These are phyloP conservation scores for Ceratocystis alfenasii DNA, from an alignment of 2,329 filamentous ascomycete genomes.

Conservation along the genomic window DNA sequence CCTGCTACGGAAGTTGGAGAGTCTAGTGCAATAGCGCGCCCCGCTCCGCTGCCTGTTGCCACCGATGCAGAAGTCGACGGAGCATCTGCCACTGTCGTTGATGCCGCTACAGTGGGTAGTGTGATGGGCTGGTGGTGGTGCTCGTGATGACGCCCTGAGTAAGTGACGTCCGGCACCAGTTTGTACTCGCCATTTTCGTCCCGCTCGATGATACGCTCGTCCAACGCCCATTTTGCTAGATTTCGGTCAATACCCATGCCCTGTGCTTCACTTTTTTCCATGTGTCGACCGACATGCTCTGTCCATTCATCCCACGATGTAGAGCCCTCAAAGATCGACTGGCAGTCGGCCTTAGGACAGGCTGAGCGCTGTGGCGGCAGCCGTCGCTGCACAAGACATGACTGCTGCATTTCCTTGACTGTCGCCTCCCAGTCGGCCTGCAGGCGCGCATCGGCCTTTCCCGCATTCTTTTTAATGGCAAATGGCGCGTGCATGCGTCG, in stretches of 20 bases:
- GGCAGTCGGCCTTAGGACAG: constrained; percentile 61
- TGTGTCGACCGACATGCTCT: constrained; percentile 81
- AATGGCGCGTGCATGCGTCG: constrained; percentile 82
- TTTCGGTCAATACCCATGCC: constrained; percentile 46
- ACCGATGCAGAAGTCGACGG: not conserved
- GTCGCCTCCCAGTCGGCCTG: constrained; percentile 52
- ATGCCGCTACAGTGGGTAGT: not conserved
- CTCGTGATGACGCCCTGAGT: constrained; percentile 20
- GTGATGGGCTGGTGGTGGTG: constrained; percentile 22
- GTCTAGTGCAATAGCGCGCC: not conserved
- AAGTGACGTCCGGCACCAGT: constrained; percentile 28
- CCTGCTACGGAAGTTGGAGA: constrained; percentile 6
- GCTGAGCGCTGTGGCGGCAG: constrained; percentile 58
- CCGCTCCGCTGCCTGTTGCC: not conserved
- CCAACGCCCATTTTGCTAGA: constrained; percentile 50
- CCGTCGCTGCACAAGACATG: constrained; percentile 61
- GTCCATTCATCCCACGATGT: constrained; percentile 82
- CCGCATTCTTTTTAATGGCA: constrained; percentile 46
- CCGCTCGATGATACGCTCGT: constrained; percentile 50
- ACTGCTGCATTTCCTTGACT: constrained; percentile 57
- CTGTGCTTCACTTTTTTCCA: constrained; percentile 59
- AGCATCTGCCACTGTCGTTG: not conserved
- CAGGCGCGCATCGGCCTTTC: constrained; percentile 47
- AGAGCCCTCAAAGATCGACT: constrained; percentile 55
- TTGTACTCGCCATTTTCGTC: constrained; percentile 46